These are phyloP conservation scores for Pseudogymnoascus sp. DNA, from an alignment of 2,329 filamentous ascomycete genomes.

Conservation along the genomic window DNA sequence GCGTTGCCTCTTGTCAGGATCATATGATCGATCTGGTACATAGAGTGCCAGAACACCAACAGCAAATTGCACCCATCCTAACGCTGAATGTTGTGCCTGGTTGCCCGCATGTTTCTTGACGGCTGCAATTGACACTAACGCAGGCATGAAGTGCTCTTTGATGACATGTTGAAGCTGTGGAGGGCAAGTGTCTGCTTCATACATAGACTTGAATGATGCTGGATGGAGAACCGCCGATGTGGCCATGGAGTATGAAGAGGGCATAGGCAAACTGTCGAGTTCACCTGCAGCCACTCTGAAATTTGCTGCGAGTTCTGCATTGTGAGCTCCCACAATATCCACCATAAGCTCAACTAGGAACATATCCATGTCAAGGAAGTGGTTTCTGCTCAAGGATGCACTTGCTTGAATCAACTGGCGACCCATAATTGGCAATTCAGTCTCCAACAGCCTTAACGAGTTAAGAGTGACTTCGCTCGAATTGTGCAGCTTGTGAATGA, in stretches of 20 bases:
- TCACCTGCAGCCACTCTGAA: not conserved
- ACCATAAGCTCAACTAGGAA: slow-evolving; percentile 19
- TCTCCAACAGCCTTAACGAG: slow-evolving; percentile 55
- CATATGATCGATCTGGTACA: slow-evolving; percentile 77
- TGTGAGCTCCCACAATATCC: slow-evolving; percentile 20
- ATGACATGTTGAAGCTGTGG: slow-evolving; percentile 18
- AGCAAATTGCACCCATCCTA: slow-evolving; percentile 71
- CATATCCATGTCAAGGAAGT: slow-evolving; percentile 37
- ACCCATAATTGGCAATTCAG: slow-evolving; percentile 55
- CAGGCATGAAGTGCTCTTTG: slow-evolving; percentile 32
- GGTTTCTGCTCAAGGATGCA: slow-evolving; percentile 36
- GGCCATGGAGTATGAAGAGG: not conserved
- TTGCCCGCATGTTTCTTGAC: slow-evolving; percentile 22
- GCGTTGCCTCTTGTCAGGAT: slow-evolving; percentile 61
- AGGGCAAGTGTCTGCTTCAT: not conserved
- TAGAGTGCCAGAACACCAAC: slow-evolving; percentile 69
- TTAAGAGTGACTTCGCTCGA: slow-evolving; percentile 48
- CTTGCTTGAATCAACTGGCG: slow-evolving; percentile 33
- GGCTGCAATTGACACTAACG: slow-evolving; percentile 24
- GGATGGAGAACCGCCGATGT: not conserved
- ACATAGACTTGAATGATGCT: not conserved
- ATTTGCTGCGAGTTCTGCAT: slow-evolving; percentile 8
- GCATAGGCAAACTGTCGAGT: not conserved
- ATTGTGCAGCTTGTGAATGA: slow-evolving; percentile 48
- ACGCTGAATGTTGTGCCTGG: slow-evolving; percentile 35